Evolutionary conservation across 129 eudicot species (phyloP), one percentile per base, ranked within the genome.

Genomic region (Artemisia argyi): DNA sequence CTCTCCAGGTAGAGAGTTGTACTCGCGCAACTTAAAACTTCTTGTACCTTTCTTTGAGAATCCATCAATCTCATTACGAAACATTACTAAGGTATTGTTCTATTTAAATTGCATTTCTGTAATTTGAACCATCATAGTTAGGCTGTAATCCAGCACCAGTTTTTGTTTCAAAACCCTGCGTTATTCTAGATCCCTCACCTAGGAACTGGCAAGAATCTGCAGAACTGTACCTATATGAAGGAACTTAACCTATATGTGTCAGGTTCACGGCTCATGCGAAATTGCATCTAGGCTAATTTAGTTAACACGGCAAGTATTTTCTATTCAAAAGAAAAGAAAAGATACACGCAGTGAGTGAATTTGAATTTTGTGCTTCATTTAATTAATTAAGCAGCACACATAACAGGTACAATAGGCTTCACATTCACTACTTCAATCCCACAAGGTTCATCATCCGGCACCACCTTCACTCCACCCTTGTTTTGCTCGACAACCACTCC

Each of bases 41-140:
- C 92, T 90, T 49, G 92, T 93, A 13, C 98, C 98, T 59, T 93
- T 93, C 88, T 93, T 93, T 80, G 92, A 82, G 46, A 71, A 78
- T 14, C 92, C 98, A 42, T 93, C 96, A 50, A 93, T 93, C 79
- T 72, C 73, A 18, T 79, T 89, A 64, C 77, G 79, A 74, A 65
- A 83, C 73, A 85, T 93, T 50, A 65, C 79, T 20, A 89, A 87
- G 92, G 98, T 93, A 78, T 18, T 39, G 19, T 71, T 69, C 48
- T 69, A 32, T n/a, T 5, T 78, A 42, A 47, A 56, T 62, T 72
- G 56, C 55, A 59, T 22, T 80, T 10, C 49, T 22, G 15, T 18
- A 68, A 77, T 5, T 35, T 35, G 32, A 55, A 60, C 17, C 30
- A 5, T 52, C 44, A 54, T 30, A 11, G 22, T 66, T 18, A 53